Evolutionary conservation across 2,329 filamentous ascomycete species (phyloP).

Genomic region (Dactylonectria estremocensis): DNA sequence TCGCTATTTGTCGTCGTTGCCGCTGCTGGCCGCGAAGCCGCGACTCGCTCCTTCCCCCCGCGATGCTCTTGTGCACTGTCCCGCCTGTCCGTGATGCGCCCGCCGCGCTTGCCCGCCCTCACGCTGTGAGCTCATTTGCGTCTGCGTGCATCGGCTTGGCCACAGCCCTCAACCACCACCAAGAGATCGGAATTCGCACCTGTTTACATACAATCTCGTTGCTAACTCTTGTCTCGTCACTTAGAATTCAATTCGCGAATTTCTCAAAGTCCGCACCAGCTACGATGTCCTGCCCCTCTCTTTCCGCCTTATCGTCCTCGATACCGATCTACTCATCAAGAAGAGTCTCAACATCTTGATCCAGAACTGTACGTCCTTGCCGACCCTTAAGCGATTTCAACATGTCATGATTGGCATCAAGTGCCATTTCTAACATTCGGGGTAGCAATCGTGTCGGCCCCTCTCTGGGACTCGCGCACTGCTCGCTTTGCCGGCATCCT

Average conservation of each 20-base stretch:
- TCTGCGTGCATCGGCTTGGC: constrained; percentile 37
- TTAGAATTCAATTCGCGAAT: constrained; percentile 92
- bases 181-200: constrained; percentile 3
- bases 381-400: constrained; percentile 9
- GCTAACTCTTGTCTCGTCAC: constrained; percentile 29
- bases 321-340: constrained; percentile 94
- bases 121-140: constrained; percentile 29
- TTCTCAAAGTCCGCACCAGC: constrained; percentile 95
- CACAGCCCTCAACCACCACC: constrained; percentile 25
- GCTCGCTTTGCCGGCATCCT: constrained; percentile 95
- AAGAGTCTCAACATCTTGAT: constrained; percentile 96
- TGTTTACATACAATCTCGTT: constrained; percentile 14
- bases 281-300: constrained; percentile 98
- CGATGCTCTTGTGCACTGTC: constrained; percentile 4
- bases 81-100: constrained; percentile 37
- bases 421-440: constrained; percentile 33
- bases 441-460: constrained; percentile 94
- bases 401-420: constrained; percentile 7
- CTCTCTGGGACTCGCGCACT: constrained; percentile 94
- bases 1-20: neutral
- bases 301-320: constrained; percentile 95
- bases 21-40: constrained; percentile 18
- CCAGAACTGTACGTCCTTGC: constrained; percentile 83
- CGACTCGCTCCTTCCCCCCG: constrained; percentile 10
- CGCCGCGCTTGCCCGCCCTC: constrained; percentile 13